Evolutionary conservation across 2,329 filamentous ascomycete genomes (phyloP).

Genomic region (Fusarium setosum): DNA sequence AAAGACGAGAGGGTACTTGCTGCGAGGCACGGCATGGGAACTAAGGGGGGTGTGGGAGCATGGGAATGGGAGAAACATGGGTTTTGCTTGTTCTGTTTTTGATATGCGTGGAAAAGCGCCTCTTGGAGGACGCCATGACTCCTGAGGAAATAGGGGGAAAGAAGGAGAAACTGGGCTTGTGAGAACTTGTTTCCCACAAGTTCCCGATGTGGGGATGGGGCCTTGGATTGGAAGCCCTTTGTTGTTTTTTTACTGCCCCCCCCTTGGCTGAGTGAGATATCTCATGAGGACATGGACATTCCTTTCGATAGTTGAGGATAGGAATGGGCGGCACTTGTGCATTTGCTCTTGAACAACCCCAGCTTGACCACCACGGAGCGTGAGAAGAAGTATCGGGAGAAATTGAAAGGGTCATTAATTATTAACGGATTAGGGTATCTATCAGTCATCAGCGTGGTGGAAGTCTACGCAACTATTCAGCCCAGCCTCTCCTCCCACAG

Average conservation of each 20-base stretch:
- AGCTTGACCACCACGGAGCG: not conserved
- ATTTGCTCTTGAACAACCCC: constrained; percentile 35
- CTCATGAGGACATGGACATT: constrained; percentile 24
- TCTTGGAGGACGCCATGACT: constrained; percentile 3
- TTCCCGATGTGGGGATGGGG: not conserved
- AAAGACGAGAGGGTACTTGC: constrained; percentile 39
- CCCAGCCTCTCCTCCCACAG: constrained; percentile 78
- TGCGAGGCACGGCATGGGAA: constrained; percentile 40
- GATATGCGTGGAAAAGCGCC: not conserved
- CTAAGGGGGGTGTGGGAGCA: constrained; percentile 7
- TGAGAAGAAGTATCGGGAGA: too few relatives aligned
- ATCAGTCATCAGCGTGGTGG: constrained; percentile 16
- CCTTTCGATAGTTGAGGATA: constrained; percentile 38
- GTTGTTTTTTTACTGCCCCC: too few relatives aligned
- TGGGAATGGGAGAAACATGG: constrained; percentile 4
- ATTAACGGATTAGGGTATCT: constrained; percentile 35
- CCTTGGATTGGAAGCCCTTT: too few relatives aligned
- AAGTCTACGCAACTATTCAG: constrained; percentile 23
- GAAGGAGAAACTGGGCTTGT: constrained; percentile 3
- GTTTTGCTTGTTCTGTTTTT: not conserved
- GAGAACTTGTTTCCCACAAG: constrained; percentile 1
- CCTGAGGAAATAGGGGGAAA: not conserved
- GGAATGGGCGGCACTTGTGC: constrained; percentile 43
- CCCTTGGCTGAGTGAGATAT: constrained; percentile 4
- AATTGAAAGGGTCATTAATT: constrained; percentile 7